Evolutionary conservation across 208 protist genomes (phyloP).

Genomic region (Trypanosoma conorhini): DNA sequence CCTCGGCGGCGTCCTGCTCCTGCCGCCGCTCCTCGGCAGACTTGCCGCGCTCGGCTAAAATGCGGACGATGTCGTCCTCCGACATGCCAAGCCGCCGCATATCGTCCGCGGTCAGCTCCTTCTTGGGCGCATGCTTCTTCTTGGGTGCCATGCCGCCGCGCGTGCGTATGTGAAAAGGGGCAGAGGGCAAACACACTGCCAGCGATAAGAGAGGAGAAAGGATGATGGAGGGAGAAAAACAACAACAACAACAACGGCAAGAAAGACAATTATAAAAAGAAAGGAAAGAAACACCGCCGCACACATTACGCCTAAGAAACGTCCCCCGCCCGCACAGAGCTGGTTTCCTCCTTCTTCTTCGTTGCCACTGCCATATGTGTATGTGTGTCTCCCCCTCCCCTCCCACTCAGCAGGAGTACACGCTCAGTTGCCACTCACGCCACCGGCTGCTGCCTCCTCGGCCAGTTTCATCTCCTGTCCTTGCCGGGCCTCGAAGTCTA

Average conservation of each 20-base stretch:
- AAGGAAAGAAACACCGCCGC: neutral
- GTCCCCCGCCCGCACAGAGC: too few species aligned
- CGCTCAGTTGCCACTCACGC: neutral
- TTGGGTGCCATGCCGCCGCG: constrained; percentile 48
- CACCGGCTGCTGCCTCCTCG: neutral
- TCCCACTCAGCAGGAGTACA: neutral
- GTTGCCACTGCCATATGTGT: neutral
- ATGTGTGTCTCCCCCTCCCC: neutral
- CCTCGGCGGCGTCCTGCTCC: constrained; percentile 39
- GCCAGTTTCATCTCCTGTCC: constrained; percentile 7
- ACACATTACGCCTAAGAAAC: too few species aligned
- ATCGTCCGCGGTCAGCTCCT: constrained; percentile 66
- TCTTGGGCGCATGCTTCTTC: constrained; percentile 59
- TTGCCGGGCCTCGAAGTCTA: constrained; percentile 40
- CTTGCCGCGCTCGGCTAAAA: constrained; percentile 67
- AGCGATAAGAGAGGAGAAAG: neutral
- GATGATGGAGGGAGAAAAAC: neutral
- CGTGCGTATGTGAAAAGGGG: neutral
- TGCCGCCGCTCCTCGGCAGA: constrained; percentile 58
- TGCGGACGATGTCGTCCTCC: constrained; percentile 66
- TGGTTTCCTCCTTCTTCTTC: neutral
- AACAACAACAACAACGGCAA: neutral
- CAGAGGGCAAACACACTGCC: neutral
- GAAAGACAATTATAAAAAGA: constrained; percentile 1
- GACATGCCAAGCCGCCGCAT: constrained; percentile 81